phyloP scores from a whole-genome alignment of 1,139 yeast genomes.

The Eremothecium coryli region DNA sequence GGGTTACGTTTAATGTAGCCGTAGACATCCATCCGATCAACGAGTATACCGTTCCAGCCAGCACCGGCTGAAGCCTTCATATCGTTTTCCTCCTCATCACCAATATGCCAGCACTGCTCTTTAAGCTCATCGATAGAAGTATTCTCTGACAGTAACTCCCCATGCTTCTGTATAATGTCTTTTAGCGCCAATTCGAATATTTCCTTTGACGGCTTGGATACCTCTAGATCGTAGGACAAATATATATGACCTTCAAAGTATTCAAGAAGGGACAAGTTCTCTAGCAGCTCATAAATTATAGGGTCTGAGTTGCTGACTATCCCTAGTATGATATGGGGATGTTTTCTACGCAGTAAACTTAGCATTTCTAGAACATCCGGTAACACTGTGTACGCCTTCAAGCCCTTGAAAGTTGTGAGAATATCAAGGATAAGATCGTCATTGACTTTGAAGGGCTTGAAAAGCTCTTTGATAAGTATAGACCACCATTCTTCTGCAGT shows the following conservation, averaged over 20 bases:
- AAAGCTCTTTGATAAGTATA: conserved; percentile 38
- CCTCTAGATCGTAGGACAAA: conserved; percentile 47
- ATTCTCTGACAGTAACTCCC: conserved; percentile 11
- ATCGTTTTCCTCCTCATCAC: conserved; percentile 51
- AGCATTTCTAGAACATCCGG: conserved; percentile 48
- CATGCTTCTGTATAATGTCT: conserved; percentile 21
- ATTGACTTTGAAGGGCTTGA: conserved; percentile 30
- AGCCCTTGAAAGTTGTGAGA: conserved; percentile 39
- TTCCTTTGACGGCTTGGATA: conserved; percentile 41
- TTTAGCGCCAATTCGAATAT: conserved; percentile 39
- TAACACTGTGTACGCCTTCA: conserved; percentile 44
- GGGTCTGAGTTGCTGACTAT: conserved; percentile 57
- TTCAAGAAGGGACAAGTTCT: conserved; percentile 35
- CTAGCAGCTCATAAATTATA: conserved; percentile 37
- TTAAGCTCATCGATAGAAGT: conserved; percentile 15
- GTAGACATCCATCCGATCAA: conserved; percentile 37
- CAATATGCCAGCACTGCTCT: conserved; percentile 50
- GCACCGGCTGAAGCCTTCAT: conserved; percentile 42
- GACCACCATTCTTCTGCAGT: conserved; percentile 52
- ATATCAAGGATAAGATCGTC: conserved; percentile 34
- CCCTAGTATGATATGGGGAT: conserved; percentile 34
- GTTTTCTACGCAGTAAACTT: conserved; percentile 28
- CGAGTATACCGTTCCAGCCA: conserved; percentile 54
- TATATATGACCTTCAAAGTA: conserved; percentile 37
- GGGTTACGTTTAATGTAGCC: conserved; percentile 16